phyloP scores from a whole-genome alignment of 768 basidiomycete species.

The Hortiboletus campestris region DNA sequence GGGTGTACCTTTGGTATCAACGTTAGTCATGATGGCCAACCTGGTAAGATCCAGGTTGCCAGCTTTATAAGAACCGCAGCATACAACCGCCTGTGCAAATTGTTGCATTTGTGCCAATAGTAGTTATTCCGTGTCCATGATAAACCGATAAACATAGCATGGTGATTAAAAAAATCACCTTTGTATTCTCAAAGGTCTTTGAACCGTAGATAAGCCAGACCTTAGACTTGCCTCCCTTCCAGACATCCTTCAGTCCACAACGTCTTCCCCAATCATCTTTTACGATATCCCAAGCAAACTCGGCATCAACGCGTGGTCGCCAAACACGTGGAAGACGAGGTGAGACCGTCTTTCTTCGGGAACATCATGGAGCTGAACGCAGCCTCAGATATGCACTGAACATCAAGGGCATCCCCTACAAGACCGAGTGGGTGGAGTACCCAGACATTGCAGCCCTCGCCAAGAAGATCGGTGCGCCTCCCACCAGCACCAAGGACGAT shows the following conservation, averaged over 20 bases:
- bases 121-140: not conserved
- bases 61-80: not conserved
- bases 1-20: conserved; percentile 4
- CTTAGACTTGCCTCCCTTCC: not conserved
- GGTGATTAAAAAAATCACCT: not conserved
- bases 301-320: conserved; percentile 36
- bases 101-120: not conserved
- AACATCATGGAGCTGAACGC: not conserved
- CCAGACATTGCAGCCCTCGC: conserved; percentile 38
- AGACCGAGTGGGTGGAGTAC: conserved; percentile 44
- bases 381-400: conserved; percentile 36
- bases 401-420: conserved; percentile 40
- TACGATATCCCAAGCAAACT: conserved; percentile 45
- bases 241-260: conserved; percentile 7
- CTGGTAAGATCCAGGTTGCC: conserved; percentile 6
- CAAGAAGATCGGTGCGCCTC: conserved; percentile 31
- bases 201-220: conserved; percentile 6
- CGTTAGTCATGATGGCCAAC: conserved; percentile 18
- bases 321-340: conserved; percentile 49
- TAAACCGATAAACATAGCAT: conserved; percentile 5
- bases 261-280: conserved; percentile 34
- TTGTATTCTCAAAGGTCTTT: not conserved
- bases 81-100: not conserved
- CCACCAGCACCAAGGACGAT: conserved; percentile 32
- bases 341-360: conserved; percentile 9